These are phyloP conservation scores for Kodamaea sp. DNA, from an alignment of 1,139 yeast species.

Conservation along the genomic window DNA sequence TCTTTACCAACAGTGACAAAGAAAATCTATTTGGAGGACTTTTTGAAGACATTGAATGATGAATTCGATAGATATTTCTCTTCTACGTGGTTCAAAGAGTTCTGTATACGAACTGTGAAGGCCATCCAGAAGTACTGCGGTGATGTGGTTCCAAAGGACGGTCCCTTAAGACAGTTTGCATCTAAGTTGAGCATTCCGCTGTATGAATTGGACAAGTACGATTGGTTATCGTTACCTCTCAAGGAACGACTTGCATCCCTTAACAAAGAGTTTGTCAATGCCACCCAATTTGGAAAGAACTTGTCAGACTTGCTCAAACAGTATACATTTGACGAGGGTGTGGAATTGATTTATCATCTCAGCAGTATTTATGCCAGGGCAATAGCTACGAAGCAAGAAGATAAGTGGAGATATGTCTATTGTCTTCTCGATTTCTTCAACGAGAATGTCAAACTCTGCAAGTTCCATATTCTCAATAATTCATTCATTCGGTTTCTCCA, in stretches of 20 bases:
- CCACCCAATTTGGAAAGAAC: constrained; percentile 25
- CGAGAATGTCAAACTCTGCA: constrained; percentile 16
- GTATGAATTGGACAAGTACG: constrained; percentile 24
- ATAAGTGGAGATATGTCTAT: constrained; percentile 33
- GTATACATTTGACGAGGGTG: constrained; percentile 24
- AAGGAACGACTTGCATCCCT: constrained; percentile 27
- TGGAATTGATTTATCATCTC: constrained; percentile 30
- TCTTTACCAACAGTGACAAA: constrained; percentile 16
- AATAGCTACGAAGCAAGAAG: constrained; percentile 19
- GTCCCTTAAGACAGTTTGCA: constrained; percentile 22
- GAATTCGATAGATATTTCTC: constrained; percentile 31
- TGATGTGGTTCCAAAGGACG: constrained; percentile 17
- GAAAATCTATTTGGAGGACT: constrained; percentile 20
- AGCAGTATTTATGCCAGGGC: constrained; percentile 32
- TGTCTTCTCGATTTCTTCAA: constrained; percentile 25
- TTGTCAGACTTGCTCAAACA: constrained; percentile 21
- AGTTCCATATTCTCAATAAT: constrained; percentile 20
- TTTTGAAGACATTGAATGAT: constrained; percentile 26
- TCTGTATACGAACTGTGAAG: constrained; percentile 30
- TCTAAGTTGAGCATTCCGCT: constrained; percentile 34
- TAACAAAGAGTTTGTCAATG: constrained; percentile 29
- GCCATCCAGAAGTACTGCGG: constrained; percentile 25
- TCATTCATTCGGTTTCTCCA: constrained; percentile 24
- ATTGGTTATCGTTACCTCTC: constrained; percentile 27
- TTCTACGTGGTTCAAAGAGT: constrained; percentile 28